Evolutionary conservation across 1,284 basidiomycete genomes (phyloP).

Genomic region (Ustilago sp.): DNA sequence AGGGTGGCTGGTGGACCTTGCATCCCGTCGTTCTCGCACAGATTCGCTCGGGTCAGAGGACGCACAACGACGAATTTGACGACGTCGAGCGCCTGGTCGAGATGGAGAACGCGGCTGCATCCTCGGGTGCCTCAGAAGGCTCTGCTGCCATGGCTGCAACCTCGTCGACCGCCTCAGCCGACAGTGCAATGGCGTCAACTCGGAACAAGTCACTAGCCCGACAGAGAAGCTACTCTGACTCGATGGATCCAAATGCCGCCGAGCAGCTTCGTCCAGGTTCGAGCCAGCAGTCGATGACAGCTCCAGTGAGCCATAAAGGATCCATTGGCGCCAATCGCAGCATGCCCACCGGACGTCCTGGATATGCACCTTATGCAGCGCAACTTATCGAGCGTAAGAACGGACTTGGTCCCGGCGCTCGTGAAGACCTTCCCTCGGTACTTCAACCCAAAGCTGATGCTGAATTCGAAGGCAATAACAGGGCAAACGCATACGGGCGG

Average conservation of each 20-base stretch:
- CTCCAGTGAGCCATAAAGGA: slow-evolving; percentile 34
- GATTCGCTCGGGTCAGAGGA: slow-evolving; percentile 46
- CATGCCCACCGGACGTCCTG: background rate
- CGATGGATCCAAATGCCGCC: slow-evolving; percentile 22
- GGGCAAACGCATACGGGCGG: slow-evolving; percentile 5
- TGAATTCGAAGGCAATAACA: slow-evolving; percentile 5
- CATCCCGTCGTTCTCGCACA: slow-evolving; percentile 43
- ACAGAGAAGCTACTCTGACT: slow-evolving; percentile 55
- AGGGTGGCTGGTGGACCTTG: slow-evolving; percentile 62
- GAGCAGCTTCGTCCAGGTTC: slow-evolving; percentile 24
- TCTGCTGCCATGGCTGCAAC: slow-evolving; percentile 15
- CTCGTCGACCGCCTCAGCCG: slow-evolving; percentile 13
- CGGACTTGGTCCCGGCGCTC: background rate
- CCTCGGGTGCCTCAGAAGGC: background rate
- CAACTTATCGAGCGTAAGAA: slow-evolving; percentile 1
- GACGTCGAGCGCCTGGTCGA: slow-evolving; percentile 49
- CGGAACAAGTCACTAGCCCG: slow-evolving; percentile 26
- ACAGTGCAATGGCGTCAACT: background rate
- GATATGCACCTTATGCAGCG: slow-evolving; percentile 8
- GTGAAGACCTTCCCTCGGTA: slow-evolving; percentile 32
- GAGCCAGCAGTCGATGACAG: slow-evolving; percentile 22
- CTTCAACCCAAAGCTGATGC: slow-evolving; percentile 20
- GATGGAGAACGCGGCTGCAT: slow-evolving; percentile 34
- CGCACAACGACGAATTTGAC: slow-evolving; percentile 50
- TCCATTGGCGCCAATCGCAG: slow-evolving; percentile 19